Conservation (phyloP, 129 eudicot species). For the Saussurea involucrata region DNA sequence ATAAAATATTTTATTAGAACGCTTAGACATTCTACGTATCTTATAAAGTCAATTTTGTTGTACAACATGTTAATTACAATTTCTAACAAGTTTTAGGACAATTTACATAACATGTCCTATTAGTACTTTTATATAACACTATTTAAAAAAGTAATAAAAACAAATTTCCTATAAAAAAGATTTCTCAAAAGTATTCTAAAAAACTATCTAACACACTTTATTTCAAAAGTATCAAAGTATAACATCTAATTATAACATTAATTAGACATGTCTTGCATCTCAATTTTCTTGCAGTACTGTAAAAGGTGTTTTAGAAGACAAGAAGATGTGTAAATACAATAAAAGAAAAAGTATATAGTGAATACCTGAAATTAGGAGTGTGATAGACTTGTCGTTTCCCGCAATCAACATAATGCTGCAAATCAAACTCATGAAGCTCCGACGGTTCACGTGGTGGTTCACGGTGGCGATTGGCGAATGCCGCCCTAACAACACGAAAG, state of each 20-base stretch:
- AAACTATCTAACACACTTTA: neutral
- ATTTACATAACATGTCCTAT: neutral
- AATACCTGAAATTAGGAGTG: constrained; percentile 66
- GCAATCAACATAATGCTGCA: constrained; percentile 42
- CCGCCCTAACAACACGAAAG: constrained; percentile 42
- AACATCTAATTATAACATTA: neutral
- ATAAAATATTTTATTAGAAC: too few species aligned
- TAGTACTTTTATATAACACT: neutral
- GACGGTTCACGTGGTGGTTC: constrained; percentile 37
- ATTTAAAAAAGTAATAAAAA: neutral
- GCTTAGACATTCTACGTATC: too few species aligned
- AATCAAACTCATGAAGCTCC: constrained; percentile 62
- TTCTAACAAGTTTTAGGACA: neutral
- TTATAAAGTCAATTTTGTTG: too few species aligned
- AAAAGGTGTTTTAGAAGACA: neutral
- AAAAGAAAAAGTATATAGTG: neutral
- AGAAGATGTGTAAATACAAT: neutral
- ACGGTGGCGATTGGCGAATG: constrained; percentile 50
- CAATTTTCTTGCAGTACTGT: neutral
- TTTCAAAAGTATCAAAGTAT: neutral
- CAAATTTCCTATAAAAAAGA: neutral
- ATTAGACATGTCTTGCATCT: neutral
- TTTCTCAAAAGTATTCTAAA: neutral
- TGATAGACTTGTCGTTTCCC: constrained; percentile 62
- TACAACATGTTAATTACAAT: too few species aligned